A percentile compares a stretch with the other conserved stretches of the same genome.
These are phyloP conservation scores for Fimicolochytrium jonesii DNA, from an alignment of 192 early-diverging fungal species.

Conservation along the genomic window DNA sequence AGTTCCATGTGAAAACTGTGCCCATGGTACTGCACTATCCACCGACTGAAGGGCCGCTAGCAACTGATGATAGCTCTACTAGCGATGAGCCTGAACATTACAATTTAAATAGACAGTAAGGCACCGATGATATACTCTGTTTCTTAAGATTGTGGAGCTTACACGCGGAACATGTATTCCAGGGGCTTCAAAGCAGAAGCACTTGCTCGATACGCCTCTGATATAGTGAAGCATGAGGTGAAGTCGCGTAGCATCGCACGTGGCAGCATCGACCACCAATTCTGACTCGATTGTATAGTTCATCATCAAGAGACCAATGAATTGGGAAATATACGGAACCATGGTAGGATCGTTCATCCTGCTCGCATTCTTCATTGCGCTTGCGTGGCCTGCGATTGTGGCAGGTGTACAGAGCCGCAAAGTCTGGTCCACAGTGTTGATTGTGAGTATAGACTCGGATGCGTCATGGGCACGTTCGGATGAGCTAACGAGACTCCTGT, in stretches of 20 bases:
- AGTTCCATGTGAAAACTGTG: constrained; percentile 54
- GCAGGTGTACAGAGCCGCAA: constrained; percentile 36
- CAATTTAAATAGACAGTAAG: constrained; percentile 52
- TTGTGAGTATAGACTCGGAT: constrained; percentile 13
- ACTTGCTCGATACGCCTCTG: constrained; percentile 53
- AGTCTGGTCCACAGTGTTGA: constrained; percentile 15
- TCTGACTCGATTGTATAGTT: constrained; percentile 4
- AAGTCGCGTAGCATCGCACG: no score
- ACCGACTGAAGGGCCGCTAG: constrained; percentile 52
- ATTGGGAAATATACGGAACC: no score
- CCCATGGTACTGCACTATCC: constrained; percentile 66
- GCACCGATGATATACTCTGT: neutral
- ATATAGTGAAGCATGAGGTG: constrained; percentile 34
- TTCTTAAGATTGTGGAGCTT: no score
- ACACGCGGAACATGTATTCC: no score
- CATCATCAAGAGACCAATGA: no score
- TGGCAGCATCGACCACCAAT: no score
- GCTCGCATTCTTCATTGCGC: no score
- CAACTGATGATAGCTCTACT: constrained; percentile 31
- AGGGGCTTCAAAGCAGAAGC: constrained; percentile 65
- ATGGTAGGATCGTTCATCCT: no score
- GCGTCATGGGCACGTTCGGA: neutral
- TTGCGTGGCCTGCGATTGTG: constrained; percentile 20
- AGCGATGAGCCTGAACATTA: constrained; percentile 50
- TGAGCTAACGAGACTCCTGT: neutral